These are phyloP conservation scores for Penicillium sp. DNA, from an alignment of 2,329 filamentous ascomycete species.

Conservation along the genomic window DNA sequence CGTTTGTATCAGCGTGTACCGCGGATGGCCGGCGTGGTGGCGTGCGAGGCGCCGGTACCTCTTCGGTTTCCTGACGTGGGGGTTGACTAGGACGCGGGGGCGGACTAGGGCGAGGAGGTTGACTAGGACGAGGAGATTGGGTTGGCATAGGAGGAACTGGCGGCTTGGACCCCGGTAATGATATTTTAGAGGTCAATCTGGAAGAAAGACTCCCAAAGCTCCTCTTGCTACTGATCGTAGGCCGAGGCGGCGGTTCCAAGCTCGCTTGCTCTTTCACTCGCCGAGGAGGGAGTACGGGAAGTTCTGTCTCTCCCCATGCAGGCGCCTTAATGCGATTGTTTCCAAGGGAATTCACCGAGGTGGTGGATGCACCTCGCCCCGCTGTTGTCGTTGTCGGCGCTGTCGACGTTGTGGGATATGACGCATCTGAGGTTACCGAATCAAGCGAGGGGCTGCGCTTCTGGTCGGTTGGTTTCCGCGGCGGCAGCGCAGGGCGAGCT, in stretches of 20 bases:
- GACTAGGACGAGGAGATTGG: neutral
- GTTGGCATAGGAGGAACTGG: neutral
- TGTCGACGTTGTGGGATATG: constrained; percentile 48
- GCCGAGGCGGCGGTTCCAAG: constrained; percentile 22
- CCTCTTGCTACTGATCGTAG: constrained; percentile 22
- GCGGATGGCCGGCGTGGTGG: constrained; percentile 29
- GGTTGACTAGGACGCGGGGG: constrained; percentile 12
- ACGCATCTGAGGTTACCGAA: constrained; percentile 55
- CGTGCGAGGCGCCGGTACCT: constrained; percentile 21
- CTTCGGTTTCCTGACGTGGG: constrained; percentile 6
- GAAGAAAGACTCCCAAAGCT: constrained; percentile 17
- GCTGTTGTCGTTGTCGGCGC: constrained; percentile 42
- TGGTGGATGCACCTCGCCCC: constrained; percentile 37
- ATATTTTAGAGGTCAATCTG: constrained; percentile 10
- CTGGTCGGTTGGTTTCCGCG: constrained; percentile 41
- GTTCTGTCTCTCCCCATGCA: constrained; percentile 54
- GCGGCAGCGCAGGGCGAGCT: constrained; percentile 48
- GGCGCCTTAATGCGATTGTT: constrained; percentile 52
- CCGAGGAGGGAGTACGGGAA: constrained; percentile 57
- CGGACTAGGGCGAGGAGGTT: constrained; percentile 8
- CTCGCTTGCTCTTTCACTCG: constrained; percentile 31
- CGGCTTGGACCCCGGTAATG: constrained; percentile 5
- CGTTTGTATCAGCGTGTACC: constrained; percentile 15
- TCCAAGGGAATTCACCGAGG: constrained; percentile 28
- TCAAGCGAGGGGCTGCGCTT: constrained; percentile 48